Evolutionary conservation across 2,329 filamentous ascomycete species (phyloP).

Genomic region (Pseudogymnoascus sp.): DNA sequence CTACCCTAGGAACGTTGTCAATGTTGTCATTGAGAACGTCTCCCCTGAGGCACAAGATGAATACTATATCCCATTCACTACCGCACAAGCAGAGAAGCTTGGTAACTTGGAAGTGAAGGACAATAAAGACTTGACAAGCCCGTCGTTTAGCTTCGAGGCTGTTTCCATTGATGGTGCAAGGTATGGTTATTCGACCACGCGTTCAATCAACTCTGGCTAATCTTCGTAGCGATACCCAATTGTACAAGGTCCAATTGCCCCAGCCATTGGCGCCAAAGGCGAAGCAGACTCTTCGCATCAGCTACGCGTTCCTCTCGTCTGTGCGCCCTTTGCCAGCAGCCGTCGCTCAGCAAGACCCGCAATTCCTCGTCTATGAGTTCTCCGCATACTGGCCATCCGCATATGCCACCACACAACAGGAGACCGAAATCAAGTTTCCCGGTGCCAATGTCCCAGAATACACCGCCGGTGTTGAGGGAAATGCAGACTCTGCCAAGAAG

Average conservation of each 20-base stretch:
- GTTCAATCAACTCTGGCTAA: conserved; percentile 21
- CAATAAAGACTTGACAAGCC: conserved; percentile 67
- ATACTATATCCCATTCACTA: conserved; percentile 84
- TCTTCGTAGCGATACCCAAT: conserved; percentile 57
- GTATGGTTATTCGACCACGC: conserved; percentile 29
- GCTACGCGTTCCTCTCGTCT: conserved; percentile 72
- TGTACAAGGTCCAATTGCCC: conserved; percentile 76
- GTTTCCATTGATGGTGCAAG: conserved; percentile 57
- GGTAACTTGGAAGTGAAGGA: conserved; percentile 88
- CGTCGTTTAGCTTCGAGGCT: conserved; percentile 59
- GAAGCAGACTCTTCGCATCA: conserved; percentile 81
- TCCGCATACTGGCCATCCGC: conserved; percentile 76
- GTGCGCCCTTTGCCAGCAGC: conserved; percentile 70
- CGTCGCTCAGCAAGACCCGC: conserved; percentile 76
- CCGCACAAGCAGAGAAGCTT: conserved; percentile 64
- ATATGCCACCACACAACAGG: conserved; percentile 84
- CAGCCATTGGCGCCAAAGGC: conserved; percentile 64
- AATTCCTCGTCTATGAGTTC: conserved; percentile 80
- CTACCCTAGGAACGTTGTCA: conserved; percentile 82
- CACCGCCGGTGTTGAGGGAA: conserved; percentile 61
- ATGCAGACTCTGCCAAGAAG: conserved; percentile 58
- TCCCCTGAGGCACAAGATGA: conserved; percentile 71
- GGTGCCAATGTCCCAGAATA: conserved; percentile 74
- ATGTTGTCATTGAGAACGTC: conserved; percentile 88
- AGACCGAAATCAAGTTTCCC: conserved; percentile 91